Conservation (phyloP, 2,329 filamentous ascomycete species). For the Aspergillus clavatus region DNA sequence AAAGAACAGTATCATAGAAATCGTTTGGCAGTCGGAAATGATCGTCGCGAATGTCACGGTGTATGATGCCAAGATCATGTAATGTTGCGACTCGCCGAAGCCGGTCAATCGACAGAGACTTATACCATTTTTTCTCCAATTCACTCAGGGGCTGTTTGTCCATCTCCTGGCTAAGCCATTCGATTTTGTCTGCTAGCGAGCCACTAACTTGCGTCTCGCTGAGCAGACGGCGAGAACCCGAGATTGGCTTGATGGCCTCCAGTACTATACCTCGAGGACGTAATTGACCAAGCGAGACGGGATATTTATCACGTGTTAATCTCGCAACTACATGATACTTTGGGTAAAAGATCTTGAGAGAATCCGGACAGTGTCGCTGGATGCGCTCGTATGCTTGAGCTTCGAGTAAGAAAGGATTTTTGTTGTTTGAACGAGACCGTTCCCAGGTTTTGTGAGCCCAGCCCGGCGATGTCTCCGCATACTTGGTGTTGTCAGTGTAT, state of each 20-base stretch:
- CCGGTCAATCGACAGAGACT: constrained; percentile 9
- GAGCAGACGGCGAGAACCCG: no score
- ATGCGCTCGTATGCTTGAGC: constrained; percentile 8
- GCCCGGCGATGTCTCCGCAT: not conserved
- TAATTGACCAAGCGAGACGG: no score
- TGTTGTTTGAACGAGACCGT: no score
- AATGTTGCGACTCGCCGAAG: constrained; percentile 9
- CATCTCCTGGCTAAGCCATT: not conserved
- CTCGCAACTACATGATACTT: constrained; percentile 3
- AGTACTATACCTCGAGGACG: constrained; percentile 4
- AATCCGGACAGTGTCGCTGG: constrained; percentile 1
- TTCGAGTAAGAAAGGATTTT: constrained; percentile 6
- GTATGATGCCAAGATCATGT: constrained; percentile 11
- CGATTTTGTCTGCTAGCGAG: no score
- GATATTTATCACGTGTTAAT: constrained; percentile 7
- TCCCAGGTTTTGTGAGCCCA: no score
- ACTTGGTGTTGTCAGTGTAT: constrained; percentile 1
- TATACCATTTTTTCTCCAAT: constrained; percentile 11
- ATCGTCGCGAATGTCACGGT: constrained; percentile 13
- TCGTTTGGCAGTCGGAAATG: constrained; percentile 13
- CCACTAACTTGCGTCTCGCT: not conserved
- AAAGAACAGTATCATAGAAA: constrained; percentile 14
- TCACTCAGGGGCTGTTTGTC: constrained; percentile 1
- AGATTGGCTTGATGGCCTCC: not conserved
- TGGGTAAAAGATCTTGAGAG: constrained; percentile 1